Conservation (phyloP, 2,329 filamentous ascomycete genomes). For the Penicillium sp. region DNA sequence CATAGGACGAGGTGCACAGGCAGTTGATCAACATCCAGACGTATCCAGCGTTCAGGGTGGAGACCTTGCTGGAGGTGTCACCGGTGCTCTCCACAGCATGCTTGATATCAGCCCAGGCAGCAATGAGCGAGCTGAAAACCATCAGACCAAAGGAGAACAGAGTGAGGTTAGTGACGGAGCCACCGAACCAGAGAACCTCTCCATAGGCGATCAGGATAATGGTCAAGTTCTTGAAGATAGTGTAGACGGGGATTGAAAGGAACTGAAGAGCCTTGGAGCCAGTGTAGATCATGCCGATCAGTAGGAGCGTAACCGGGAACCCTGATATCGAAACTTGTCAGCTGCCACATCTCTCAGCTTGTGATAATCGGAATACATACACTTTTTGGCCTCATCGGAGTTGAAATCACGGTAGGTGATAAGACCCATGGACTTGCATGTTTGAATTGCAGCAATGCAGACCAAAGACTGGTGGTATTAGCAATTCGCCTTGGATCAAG, state of each 20-base stretch:
- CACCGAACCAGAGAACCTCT: slow-evolving; percentile 97
- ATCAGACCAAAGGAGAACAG: slow-evolving; percentile 94
- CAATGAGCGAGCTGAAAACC: slow-evolving; percentile 90
- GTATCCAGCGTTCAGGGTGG: slow-evolving; percentile 90
- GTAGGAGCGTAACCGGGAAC: slow-evolving; percentile 93
- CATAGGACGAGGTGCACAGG: slow-evolving; percentile 84
- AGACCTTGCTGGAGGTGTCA: slow-evolving; percentile 71
- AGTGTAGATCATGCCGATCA: slow-evolving; percentile 99
- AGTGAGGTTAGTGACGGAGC: slow-evolving; percentile 80
- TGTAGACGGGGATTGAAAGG: slow-evolving; percentile 97
- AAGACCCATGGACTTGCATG: slow-evolving; percentile 74
- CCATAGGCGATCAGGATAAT: slow-evolving; percentile 98
- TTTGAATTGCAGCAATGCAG: slow-evolving; percentile 79
- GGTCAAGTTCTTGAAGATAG: slow-evolving; percentile 99
- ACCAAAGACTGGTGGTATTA: slow-evolving; percentile 68
- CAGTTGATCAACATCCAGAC: slow-evolving; percentile 98
- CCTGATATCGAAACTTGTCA: slow-evolving; percentile 50
- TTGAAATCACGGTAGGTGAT: slow-evolving; percentile 87
- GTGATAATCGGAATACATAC: slow-evolving; percentile 51
- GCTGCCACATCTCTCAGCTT: not conserved
- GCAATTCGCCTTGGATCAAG: slow-evolving; percentile 7
- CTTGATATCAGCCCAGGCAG: slow-evolving; percentile 95
- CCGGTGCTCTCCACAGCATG: slow-evolving; percentile 68
- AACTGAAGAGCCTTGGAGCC: slow-evolving; percentile 93
- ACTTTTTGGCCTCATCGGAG: slow-evolving; percentile 84